Percentiles rank a stretch among this genome's conserved stretches.
These are phyloP conservation scores for Porcisia hertigi DNA, from an alignment of 208 protist genomes.

Conservation along the genomic window DNA sequence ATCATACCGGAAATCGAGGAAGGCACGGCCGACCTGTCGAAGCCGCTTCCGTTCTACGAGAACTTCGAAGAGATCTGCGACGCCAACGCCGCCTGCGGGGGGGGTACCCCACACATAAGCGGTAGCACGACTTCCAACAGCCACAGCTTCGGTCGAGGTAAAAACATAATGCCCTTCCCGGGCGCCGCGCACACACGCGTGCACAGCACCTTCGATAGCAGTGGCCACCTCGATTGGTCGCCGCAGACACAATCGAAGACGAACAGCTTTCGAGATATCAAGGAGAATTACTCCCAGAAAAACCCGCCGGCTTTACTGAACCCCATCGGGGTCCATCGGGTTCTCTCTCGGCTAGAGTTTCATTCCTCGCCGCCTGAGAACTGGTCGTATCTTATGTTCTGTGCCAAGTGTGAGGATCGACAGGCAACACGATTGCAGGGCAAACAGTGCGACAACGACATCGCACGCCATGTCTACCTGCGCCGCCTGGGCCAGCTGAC, in stretches of 20 bases:
- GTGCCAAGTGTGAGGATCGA: constrained; percentile 37
- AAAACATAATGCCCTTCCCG: neutral
- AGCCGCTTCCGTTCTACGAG: constrained; percentile 38
- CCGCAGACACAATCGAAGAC: constrained; percentile 21
- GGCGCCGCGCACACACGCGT: constrained; percentile 21
- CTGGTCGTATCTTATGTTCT: constrained; percentile 63
- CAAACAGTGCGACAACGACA: constrained; percentile 39
- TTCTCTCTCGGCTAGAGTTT: constrained; percentile 33
- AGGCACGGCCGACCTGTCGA: constrained; percentile 22
- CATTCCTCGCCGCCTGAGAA: constrained; percentile 29
- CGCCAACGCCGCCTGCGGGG: constrained; percentile 14
- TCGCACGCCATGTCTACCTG: constrained; percentile 31
- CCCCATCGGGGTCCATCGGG: neutral
- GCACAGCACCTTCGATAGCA: constrained; percentile 21
- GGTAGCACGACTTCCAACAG: constrained; percentile 15
- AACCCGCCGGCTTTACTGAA: neutral
- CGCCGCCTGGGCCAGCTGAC: constrained; percentile 51
- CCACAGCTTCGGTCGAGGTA: constrained; percentile 17
- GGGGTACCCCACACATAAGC: constrained; percentile 8
- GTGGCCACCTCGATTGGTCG: constrained; percentile 21
- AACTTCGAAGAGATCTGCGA: constrained; percentile 46
- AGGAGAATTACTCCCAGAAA: constrained; percentile 1
- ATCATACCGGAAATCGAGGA: constrained; percentile 36
- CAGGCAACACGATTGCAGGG: constrained; percentile 36
- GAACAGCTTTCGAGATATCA: constrained; percentile 18